Evolutionary conservation across 2,329 filamentous ascomycete species (phyloP), one percentile per base, ranked within the genome.

Genomic region (Aspergillus sp.): DNA sequence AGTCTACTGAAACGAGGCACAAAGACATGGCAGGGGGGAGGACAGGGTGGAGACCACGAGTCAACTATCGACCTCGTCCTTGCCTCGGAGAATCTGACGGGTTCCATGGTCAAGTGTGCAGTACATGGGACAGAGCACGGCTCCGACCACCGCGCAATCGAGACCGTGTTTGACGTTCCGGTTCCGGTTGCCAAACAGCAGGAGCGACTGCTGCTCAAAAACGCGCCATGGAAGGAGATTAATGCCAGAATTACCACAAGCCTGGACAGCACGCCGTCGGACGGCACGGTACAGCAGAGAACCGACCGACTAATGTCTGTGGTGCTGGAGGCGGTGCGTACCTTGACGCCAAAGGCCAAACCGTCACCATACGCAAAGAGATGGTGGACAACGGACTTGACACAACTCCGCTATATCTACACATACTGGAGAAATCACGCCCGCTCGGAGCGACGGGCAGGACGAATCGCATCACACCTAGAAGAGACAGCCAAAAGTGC

Each of bases 1-100:
- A 75, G 72, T 63, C 57, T 77, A 30, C 70, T 76, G 3, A 71
- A 66, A 40, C 51, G 66, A 58, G 71, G 70, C 1, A 75, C 66
- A 30, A 76, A 75, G 58, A 76, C 64, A 60, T 75, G 61, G 72
- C 52, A 73, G 61, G 3, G 22, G 22, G 22, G 22, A 22, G 22
- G 61, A 57, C 33, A 61, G 20, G 41, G 24, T 41, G 50, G 60
- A 56, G 52, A 67, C 56, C 65, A 52, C 42, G 57, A 66, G 55
- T 66, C 58, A 5, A 67, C 57, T 0, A 65, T 65, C 20, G 48
- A 65, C 47, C 63, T 65, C 22, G 47, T 59, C 24, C 56, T 66
- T 2, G 60, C 59, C 48, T 67, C 61, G 0, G 59, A 61, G 6
- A 64, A 60, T 19, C 34, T 66, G 27, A 59, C 52, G 42, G 60